A percentile compares a stretch with the other conserved stretches of the same genome.
Conservation (phyloP, 2,329 filamentous ascomycete species). For the Diaporthe caulivora region DNA sequence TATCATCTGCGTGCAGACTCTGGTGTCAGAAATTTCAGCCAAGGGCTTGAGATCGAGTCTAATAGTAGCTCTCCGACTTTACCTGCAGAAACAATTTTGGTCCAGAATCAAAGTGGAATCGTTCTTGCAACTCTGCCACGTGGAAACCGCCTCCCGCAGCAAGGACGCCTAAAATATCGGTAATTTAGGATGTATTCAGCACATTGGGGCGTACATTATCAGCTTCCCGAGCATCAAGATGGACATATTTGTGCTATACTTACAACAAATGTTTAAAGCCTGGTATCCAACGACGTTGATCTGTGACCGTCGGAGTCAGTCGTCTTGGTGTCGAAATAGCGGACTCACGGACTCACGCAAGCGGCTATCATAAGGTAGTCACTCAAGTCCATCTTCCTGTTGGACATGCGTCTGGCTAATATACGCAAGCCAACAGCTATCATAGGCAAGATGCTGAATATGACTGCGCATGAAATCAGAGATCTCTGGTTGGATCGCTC, state of each 20-base stretch:
- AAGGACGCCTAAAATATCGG: neutral
- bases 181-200: neutral
- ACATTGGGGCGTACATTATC: neutral
- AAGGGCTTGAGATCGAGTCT: neutral
- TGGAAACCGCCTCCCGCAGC: constrained; percentile 20
- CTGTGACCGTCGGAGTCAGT: neutral
- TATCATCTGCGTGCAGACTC: neutral
- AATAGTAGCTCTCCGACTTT: neutral
- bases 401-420: neutral
- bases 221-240: too few species aligned
- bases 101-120: neutral
- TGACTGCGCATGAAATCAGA: constrained; percentile 10
- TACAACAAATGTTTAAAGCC: constrained; percentile 8
- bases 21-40: neutral
- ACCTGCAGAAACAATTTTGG: constrained; percentile 12
- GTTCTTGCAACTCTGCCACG: constrained; percentile 2
- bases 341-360: neutral
- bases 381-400: constrained; percentile 6
- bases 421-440: constrained; percentile 46
- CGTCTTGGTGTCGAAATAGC: too few species aligned
- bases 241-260: too few species aligned
- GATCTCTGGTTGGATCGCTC: neutral
- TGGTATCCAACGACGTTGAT: constrained; percentile 2
- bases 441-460: constrained; percentile 9
- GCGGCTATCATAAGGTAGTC: constrained; percentile 19